These are phyloP conservation scores for Plectosphaerella sp. DNA, from an alignment of 2,329 filamentous ascomycete genomes.

Conservation along the genomic window DNA sequence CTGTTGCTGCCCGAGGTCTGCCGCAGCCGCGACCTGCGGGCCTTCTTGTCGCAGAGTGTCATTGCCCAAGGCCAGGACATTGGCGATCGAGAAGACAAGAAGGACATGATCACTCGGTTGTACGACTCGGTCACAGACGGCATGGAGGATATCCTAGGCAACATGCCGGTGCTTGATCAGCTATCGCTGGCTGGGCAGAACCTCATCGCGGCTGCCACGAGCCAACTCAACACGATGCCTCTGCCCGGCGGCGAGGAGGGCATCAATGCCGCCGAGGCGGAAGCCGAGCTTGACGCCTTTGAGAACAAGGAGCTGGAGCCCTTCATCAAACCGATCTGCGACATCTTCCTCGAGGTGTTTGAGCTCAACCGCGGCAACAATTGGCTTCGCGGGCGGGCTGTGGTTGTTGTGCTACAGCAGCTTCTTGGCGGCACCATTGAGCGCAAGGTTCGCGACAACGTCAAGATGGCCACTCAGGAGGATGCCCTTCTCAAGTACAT, in stretches of 20 bases:
- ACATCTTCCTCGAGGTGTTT: constrained; percentile 94
- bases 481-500: constrained; percentile 76
- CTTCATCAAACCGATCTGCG: constrained; percentile 97
- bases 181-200: constrained; percentile 90
- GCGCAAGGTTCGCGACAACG: constrained; percentile 84
- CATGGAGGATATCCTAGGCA: constrained; percentile 96
- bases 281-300: constrained; percentile 90
- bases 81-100: constrained; percentile 60
- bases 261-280: constrained; percentile 66
- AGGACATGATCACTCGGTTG: constrained; percentile 86
- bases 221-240: constrained; percentile 54
- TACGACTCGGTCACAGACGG: constrained; percentile 97
- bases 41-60: constrained; percentile 87
- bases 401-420: constrained; percentile 94
- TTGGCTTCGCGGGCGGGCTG: constrained; percentile 91
- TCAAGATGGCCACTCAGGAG: constrained; percentile 69
- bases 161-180: constrained; percentile 92
- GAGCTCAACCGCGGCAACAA: constrained; percentile 93
- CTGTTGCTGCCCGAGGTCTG: constrained; percentile 89
- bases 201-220: constrained; percentile 72
- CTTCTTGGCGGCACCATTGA: constrained; percentile 94
- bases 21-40: constrained; percentile 83
- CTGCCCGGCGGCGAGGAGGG: constrained; percentile 47
- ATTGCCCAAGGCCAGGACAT: constrained; percentile 58
- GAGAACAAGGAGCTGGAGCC: constrained; percentile 86